Base-by-base conservation (phyloP, 495 filamentous ascomycete genomes). In the Annulohypoxylon bovei region DNA sequence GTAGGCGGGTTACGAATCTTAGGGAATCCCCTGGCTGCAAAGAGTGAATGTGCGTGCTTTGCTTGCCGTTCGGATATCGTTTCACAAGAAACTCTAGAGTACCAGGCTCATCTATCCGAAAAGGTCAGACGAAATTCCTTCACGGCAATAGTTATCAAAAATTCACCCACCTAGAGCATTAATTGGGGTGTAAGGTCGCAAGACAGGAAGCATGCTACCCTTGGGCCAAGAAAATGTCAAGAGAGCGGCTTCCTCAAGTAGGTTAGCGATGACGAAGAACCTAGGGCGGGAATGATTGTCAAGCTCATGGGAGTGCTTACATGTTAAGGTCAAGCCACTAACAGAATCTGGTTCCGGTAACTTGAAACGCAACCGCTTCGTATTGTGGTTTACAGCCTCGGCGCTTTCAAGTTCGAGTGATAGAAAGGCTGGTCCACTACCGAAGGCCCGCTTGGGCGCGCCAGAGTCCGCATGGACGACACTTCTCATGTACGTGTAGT, bases 341-440 rank as follows among this genome's bases (percentile, higher is more conserved):
- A 78, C 71, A 6, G 78, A 75, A 16, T 79, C 70, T n/a, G 76
- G 46, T 18, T 85, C 80, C 0, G 89, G 88, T 7, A 90, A 81
- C 63, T 86, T 85, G 47, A 92, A 92, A 3, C 86, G 81, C 52
- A 92, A 76, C 33, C 83, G 82, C 72, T 90, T 91, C 4, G 88
- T 90, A 67, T 92, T 88, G 77, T 89, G 87, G 72, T 88, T 91
- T 55, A 91, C 81, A 1, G 77, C 66, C 69, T 90, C 82, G 52
- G 83, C 80, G 72, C 86, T 88, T 42, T 83, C 75, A 0, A 86
- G 77, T 42, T 76, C 63, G 4, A 86, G 77, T 12, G 74, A 78
- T 39, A 77, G 65, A 65, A 83, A 81, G 0, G 73, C 75, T 9
- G 75, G 75, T 1, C 72, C 73, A 28, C 40, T 14, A 5, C 73